phyloP scores from a whole-genome alignment of 371 early-diverging fungal species.

The Mucor plumbeus region DNA sequence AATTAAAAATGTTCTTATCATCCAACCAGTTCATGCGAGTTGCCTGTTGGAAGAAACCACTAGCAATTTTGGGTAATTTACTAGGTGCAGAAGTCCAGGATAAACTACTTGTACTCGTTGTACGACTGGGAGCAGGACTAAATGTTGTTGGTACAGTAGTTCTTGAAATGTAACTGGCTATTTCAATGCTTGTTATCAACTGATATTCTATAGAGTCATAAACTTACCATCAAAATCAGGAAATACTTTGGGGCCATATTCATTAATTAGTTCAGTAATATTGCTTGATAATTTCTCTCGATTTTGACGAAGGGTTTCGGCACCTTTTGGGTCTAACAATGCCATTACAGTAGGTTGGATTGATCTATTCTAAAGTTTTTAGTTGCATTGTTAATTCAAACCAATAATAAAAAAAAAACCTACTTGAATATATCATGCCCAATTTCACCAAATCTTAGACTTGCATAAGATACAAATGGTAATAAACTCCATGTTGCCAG shows the following conservation, averaged over 20 bases:
- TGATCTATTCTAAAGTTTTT: slow-evolving; percentile 45
- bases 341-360: slow-evolving; percentile 79
- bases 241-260: slow-evolving; percentile 82
- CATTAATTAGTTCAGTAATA: slow-evolving; percentile 78
- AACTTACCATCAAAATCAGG: slow-evolving; percentile 67
- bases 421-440: slow-evolving; percentile 81
- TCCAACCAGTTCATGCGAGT: slow-evolving; percentile 54
- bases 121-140: slow-evolving; percentile 30
- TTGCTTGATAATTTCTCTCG: slow-evolving; percentile 74
- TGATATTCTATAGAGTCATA: neutral
- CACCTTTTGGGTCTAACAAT: slow-evolving; percentile 56
- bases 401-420: neutral
- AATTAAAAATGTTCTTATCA: slow-evolving; percentile 62
- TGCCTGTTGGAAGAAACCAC: slow-evolving; percentile 44
- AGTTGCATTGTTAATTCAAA: neutral
- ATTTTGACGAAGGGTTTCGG: slow-evolving; percentile 58
- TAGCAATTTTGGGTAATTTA: slow-evolving; percentile 41
- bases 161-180: slow-evolving; percentile 40
- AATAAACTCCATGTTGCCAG: slow-evolving; percentile 57
- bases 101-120: slow-evolving; percentile 24
- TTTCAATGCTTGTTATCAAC: neutral
- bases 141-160: slow-evolving; percentile 16
- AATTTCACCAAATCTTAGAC: slow-evolving; percentile 83
- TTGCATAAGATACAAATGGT: slow-evolving; percentile 78
- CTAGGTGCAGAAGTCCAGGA: slow-evolving; percentile 35